Percentiles rank a stretch among this genome's conserved stretches.
Evolutionary conservation across 2,329 filamentous ascomycete species (phyloP).

Genomic region (Aureobasidium sp.): DNA sequence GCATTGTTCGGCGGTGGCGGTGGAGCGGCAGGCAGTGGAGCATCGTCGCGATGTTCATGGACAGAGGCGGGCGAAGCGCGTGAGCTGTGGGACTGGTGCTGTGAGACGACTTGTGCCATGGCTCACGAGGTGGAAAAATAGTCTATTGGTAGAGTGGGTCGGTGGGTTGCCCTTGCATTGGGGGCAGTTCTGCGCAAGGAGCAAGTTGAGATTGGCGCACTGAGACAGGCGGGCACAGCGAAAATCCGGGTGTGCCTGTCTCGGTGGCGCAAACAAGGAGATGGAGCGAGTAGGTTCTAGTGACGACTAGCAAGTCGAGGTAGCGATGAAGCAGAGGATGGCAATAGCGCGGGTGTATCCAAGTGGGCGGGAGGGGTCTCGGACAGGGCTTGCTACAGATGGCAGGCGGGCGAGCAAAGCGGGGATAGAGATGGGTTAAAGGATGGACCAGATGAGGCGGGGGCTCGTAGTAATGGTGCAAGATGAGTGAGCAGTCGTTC

Average conservation of each 20-base stretch:
- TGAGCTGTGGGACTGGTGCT: conserved; percentile 24
- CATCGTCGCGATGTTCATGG: conserved; percentile 20
- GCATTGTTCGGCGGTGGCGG: conserved; percentile 38
- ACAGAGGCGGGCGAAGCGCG: conserved; percentile 25
- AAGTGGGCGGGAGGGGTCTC: not conserved
- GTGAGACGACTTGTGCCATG: conserved; percentile 21
- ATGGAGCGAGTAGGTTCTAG: not conserved
- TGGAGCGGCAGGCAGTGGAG: conserved; percentile 26
- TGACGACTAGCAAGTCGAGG: not conserved
- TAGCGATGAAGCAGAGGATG: not conserved
- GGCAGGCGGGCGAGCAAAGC: not conserved
- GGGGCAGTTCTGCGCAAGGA: not conserved
- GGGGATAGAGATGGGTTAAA: not conserved
- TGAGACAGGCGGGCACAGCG: conserved; percentile 14
- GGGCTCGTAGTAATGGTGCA: not conserved
- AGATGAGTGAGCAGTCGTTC: not conserved
- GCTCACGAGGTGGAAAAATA: not conserved
- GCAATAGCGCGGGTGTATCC: not conserved
- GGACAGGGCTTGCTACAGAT: not conserved
- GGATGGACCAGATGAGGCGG: not conserved
- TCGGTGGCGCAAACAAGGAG: not conserved
- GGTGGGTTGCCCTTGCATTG: conserved; percentile 3
- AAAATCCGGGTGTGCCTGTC: conserved; percentile 12
- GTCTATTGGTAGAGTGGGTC: not conserved
- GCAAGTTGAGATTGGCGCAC: not conserved